Base-by-base conservation (phyloP, 768 basidiomycete species). In the Lyophyllum semitale region DNA sequence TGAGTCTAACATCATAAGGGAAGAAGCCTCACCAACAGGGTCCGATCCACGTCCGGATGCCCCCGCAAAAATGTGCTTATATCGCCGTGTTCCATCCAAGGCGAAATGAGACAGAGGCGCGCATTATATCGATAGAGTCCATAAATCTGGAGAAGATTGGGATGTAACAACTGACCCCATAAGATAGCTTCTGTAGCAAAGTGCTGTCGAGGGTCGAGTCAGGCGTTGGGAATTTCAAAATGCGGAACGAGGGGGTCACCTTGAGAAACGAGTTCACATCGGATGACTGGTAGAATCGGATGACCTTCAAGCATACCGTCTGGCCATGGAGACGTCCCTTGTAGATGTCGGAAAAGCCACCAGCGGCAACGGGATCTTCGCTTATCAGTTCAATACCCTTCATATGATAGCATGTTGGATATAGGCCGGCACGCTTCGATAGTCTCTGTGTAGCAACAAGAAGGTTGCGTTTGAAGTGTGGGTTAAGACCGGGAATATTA, bases 61-160 rank as follows among this genome's bases (percentile, higher is more conserved):
- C 38, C 25, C 5, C 18, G 48, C 25, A 68, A 51, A 43, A 20
- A 68, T 30, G 67, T 59, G 32, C 58, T 64, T 13, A 71, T 59
- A 33, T 70, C 70, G 0, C 73, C 73, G 41, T 69, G 66, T 30
- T 71, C 63, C 72, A 73, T 73, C 72, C 71, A 75, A 8, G 72
- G 70, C 2, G 69, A 69, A 3, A 73, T 68, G 26, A 72, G 66
- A 44, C 69, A 71, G 17, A 72, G 52, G 29, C 69, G 60, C 4
- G 54, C n/a, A n/a, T n/a, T n/a, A n/a, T n/a, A n/a, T n/a, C n/a
- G n/a, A n/a, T n/a, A n/a, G n/a, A n/a, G n/a, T 1, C 75, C 74
- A 20, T 70, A 69, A 35, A 75, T 72, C 1, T 73, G 73, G 6
- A 74, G 62, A 4, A 76, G 59, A 53, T 58, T 58, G 4, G 25